Base-by-base conservation (phyloP, 768 basidiomycete species). In the Chalciporus pseudorubinellus region DNA sequence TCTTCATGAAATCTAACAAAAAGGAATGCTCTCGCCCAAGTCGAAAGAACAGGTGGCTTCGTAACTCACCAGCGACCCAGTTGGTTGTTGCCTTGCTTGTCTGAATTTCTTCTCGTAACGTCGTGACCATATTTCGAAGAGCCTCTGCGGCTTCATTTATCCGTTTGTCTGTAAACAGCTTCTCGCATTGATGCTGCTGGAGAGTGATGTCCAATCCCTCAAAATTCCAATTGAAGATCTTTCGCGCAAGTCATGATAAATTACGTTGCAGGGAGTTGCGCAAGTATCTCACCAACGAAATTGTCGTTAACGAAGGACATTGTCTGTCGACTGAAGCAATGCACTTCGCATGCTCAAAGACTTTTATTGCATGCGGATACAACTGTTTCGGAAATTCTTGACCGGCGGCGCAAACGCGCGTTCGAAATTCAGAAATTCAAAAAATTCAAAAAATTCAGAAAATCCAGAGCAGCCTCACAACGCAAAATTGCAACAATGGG, bases 191-290 rank as follows among this genome's bases (percentile, higher is more conserved):
- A 22, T 52, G 44, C 29, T 48, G 48, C 34, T 46, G 40, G 13
- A 44, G 26, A 4, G 45, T 49, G 26, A 58, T 18, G 12, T 44
- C 50, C 42, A 59, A 48, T 20, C 44, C 48, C 0, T 53, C 53
- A 3, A 56, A 47, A 29, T 41, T 24, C 59, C 59, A 60, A 18
- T 48, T 53, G 44, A 56, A 60, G 26, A 60, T 21, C 58, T 58
- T 40, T 50, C 36, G 9, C 9, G 46, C 42, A 22, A 43, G 22
- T n/a, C 18, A 29, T 22, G 7, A 26, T 9, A 26, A 9, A 9
- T 9, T 26, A 9, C 3, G n/a, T n/a, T n/a, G n/a, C 3, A 26
- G 1, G 9, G 1, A 9, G 26, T 26, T 6, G 26, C 7, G 26
- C 6, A 9, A 48, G 22, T 14, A 34, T 11, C 39, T 8, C 13